These are phyloP conservation scores for Sordariomycetes sp. DNA, from an alignment of 2,329 filamentous ascomycete species.

Conservation along the genomic window DNA sequence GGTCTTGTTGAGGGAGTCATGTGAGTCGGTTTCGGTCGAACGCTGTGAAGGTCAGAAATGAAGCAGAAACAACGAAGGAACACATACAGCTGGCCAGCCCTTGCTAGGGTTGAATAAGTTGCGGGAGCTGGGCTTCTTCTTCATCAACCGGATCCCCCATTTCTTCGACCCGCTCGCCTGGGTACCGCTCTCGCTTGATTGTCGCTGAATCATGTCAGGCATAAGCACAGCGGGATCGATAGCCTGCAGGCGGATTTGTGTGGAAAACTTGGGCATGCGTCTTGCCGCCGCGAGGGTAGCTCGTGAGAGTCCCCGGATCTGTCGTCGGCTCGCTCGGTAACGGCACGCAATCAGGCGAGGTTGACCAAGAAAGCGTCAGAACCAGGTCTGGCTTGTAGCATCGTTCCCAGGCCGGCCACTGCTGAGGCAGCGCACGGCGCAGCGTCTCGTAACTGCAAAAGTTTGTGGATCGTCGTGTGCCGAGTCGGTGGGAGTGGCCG, in stretches of 20 bases:
- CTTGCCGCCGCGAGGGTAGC: not conserved
- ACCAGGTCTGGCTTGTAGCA: not conserved
- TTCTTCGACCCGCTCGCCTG: conserved; percentile 1
- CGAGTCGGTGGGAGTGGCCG: no score
- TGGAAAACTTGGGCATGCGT: not conserved
- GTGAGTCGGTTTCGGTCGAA: conserved; percentile 12
- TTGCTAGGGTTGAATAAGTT: conserved; percentile 2
- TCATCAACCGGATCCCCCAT: conserved; percentile 3
- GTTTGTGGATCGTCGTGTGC: no score
- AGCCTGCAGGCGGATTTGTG: not conserved
- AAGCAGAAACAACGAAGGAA: no score
- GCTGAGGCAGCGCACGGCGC: conserved; percentile 1
- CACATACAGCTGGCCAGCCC: conserved; percentile 2
- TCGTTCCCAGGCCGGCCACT: conserved; percentile 1
- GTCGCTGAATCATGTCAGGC: conserved; percentile 3
- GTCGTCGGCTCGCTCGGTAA: not conserved
- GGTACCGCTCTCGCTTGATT: conserved; percentile 3
- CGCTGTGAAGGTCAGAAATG: conserved; percentile 2
- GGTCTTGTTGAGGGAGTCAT: conserved; percentile 15
- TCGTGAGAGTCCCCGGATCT: not conserved
- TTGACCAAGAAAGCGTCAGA: not conserved
- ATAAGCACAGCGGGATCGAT: not conserved
- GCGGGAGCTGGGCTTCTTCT: conserved; percentile 2
- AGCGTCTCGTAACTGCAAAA: no score
- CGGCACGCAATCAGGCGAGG: not conserved